Evolutionary conservation across 805 yeast species (phyloP).

Genomic region (Yarrowia sp.): DNA sequence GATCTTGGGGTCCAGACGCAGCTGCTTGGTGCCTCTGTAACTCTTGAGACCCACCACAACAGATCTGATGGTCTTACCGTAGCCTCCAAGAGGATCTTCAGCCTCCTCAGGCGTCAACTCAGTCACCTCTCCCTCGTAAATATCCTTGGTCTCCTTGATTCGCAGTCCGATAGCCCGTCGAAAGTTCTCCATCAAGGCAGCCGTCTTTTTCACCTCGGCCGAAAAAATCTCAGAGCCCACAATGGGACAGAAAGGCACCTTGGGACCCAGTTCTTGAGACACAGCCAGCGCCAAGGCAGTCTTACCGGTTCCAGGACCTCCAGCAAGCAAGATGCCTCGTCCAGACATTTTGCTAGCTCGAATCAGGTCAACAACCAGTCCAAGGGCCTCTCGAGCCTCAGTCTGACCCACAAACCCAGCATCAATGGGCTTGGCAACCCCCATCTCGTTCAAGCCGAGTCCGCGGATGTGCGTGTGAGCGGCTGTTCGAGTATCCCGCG

Average conservation of each 20-base stretch:
- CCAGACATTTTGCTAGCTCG: conserved; percentile 92
- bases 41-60: conserved; percentile 92
- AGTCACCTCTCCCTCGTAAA: conserved; percentile 96
- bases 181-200: conserved; percentile 92
- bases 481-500: conserved; percentile 72
- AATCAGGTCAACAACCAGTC: conserved; percentile 89
- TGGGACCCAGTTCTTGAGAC: conserved; percentile 93
- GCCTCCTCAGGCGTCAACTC: conserved; percentile 95
- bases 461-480: conserved; percentile 98
- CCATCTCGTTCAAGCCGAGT: conserved; percentile 86
- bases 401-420: conserved; percentile 85
- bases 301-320: conserved; percentile 98
- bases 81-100: conserved; percentile 95
- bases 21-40: conserved; percentile 85
- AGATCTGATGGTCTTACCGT: conserved; percentile 93
- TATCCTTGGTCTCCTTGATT: conserved; percentile 95
- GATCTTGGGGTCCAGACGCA: conserved; percentile 86
- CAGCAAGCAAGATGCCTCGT: conserved; percentile 91
- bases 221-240: conserved; percentile 93
- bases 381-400: conserved; percentile 77
- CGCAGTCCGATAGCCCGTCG: conserved; percentile 94
- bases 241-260: conserved; percentile 96
- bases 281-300: conserved; percentile 96
- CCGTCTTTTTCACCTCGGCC: conserved; percentile 97
- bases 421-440: conserved; percentile 76